Percentiles rank a stretch among this genome's conserved stretches.
Evolutionary conservation across 1,284 basidiomycete genomes (phyloP).

Genomic region (Gymnopus androsaceus): DNA sequence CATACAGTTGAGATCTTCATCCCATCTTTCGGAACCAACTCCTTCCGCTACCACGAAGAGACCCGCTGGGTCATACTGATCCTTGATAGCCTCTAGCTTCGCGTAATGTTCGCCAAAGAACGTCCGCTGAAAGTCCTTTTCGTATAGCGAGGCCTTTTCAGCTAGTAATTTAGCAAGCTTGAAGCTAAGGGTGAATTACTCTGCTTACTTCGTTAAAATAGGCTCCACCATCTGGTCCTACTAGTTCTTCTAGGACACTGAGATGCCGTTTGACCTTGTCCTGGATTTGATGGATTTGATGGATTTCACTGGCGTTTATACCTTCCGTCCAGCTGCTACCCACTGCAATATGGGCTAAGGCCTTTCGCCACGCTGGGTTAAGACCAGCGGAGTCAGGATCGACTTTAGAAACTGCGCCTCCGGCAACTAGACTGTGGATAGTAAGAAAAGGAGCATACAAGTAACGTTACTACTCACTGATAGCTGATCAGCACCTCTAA

Average conservation of each 20-base stretch:
- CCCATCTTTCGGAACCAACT: slow-evolving; percentile 44
- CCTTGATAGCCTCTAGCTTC: slow-evolving; percentile 42
- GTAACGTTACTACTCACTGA: neutral
- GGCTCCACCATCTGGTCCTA: slow-evolving; percentile 33
- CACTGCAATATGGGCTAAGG: slow-evolving; percentile 31
- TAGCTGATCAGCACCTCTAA: neutral
- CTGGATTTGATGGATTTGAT: slow-evolving; percentile 14
- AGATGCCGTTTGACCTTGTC: slow-evolving; percentile 24
- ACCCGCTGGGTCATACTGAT: slow-evolving; percentile 41
- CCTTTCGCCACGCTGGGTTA: slow-evolving; percentile 45
- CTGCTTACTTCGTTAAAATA: slow-evolving; percentile 46
- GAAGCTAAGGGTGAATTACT: no score
- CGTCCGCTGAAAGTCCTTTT: slow-evolving; percentile 37
- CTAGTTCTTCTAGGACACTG: slow-evolving; percentile 29
- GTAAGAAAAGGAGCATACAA: no score
- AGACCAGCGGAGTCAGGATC: slow-evolving; percentile 40
- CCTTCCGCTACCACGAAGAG: slow-evolving; percentile 46
- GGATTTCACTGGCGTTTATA: slow-evolving; percentile 27
- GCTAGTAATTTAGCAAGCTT: no score
- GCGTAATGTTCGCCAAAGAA: slow-evolving; percentile 49
- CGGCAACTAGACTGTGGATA: slow-evolving; percentile 35
- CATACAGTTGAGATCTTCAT: slow-evolving; percentile 16
- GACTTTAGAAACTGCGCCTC: slow-evolving; percentile 38
- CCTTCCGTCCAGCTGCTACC: slow-evolving; percentile 35
- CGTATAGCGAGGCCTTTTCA: slow-evolving; percentile 43